Evolutionary conservation across 1,139 yeast species (phyloP).

Genomic region (Barnettozyma hawaiiensis): DNA sequence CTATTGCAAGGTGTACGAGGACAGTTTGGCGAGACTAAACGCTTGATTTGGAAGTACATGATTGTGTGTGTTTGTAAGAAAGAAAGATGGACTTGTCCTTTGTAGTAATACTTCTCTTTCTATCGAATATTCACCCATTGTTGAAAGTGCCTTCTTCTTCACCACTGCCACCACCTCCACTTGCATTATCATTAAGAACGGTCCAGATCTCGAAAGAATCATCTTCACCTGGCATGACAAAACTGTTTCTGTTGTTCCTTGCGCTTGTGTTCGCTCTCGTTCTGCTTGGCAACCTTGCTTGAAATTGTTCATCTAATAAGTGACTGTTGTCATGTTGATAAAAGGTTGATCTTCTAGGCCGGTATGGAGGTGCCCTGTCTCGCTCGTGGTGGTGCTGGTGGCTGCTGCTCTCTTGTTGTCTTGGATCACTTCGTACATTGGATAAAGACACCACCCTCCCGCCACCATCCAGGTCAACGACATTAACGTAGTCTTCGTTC

Average conservation of each 20-base stretch:
- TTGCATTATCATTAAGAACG: neutral
- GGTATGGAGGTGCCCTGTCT: neutral
- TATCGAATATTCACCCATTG: neutral
- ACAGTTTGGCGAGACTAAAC: neutral
- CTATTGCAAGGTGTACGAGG: conserved; percentile 30
- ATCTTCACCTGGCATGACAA: conserved; percentile 2
- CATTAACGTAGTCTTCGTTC: neutral
- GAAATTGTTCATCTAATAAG: neutral
- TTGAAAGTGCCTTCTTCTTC: neutral
- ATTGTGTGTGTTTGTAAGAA: too few relatives aligned
- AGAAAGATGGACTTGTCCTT: too few relatives aligned
- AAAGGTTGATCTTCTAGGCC: neutral
- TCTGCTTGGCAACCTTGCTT: neutral
- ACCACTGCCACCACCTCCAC: neutral
- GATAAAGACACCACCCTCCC: conserved; percentile 3
- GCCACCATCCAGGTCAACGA: conserved; percentile 3
- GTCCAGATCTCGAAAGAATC: conserved; percentile 4
- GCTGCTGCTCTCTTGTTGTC: neutral
- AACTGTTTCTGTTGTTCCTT: conserved; percentile 9
- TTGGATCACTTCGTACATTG: neutral
- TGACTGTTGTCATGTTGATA: conserved; percentile 1
- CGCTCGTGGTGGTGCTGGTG: neutral
- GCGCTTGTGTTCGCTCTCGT: too few relatives aligned
- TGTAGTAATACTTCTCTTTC: too few relatives aligned
- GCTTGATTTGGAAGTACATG: too few relatives aligned